Percentiles rank a stretch among this genome's conserved stretches.
phyloP scores from a whole-genome alignment of 2,329 filamentous ascomycete genomes.

The Dryadomyces quercivorus region DNA sequence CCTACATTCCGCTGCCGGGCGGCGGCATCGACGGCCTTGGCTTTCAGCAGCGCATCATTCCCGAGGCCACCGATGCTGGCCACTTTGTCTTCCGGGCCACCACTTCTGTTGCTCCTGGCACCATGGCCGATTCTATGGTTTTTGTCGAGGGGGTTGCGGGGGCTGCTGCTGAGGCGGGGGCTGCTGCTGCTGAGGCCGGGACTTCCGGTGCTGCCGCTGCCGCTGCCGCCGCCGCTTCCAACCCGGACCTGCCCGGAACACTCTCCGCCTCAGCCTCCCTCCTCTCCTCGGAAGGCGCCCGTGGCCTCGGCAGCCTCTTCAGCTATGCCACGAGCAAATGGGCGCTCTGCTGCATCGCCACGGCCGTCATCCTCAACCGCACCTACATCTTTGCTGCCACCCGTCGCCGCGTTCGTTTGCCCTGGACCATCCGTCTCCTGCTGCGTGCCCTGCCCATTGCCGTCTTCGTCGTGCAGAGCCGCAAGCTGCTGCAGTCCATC shows the following conservation, averaged over 20 bases:
- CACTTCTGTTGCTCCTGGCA: conserved; percentile 26
- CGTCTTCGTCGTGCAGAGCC: conserved; percentile 56
- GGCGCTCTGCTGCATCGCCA: conserved; percentile 77
- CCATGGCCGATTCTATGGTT: conserved; percentile 11
- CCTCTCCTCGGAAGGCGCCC: conserved; percentile 45
- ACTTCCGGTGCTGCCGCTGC: conserved; percentile 21
- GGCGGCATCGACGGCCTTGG: conserved; percentile 45
- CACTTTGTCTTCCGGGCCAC: conserved; percentile 16
- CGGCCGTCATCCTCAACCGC: conserved; percentile 79
- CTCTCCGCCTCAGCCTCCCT: conserved; percentile 26
- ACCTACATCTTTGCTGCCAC: conserved; percentile 91
- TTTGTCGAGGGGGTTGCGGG: background rate
- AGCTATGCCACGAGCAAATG: conserved; percentile 85
- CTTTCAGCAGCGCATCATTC: conserved; percentile 37
- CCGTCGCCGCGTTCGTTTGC: conserved; percentile 63
- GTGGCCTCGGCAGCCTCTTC: conserved; percentile 75
- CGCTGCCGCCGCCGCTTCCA: conserved; percentile 22
- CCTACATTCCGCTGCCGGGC: conserved; percentile 48
- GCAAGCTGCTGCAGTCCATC: conserved; percentile 66
- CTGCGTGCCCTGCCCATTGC: conserved; percentile 61
- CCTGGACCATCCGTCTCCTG: conserved; percentile 58
- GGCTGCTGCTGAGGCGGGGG: conserved; percentile 22
- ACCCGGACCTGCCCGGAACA: conserved; percentile 23
- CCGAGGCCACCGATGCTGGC: conserved; percentile 39
- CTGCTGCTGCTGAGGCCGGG: conserved; percentile 16